These are phyloP conservation scores for Didymella keratinophila DNA, from an alignment of 2,329 filamentous ascomycete species.

Conservation along the genomic window DNA sequence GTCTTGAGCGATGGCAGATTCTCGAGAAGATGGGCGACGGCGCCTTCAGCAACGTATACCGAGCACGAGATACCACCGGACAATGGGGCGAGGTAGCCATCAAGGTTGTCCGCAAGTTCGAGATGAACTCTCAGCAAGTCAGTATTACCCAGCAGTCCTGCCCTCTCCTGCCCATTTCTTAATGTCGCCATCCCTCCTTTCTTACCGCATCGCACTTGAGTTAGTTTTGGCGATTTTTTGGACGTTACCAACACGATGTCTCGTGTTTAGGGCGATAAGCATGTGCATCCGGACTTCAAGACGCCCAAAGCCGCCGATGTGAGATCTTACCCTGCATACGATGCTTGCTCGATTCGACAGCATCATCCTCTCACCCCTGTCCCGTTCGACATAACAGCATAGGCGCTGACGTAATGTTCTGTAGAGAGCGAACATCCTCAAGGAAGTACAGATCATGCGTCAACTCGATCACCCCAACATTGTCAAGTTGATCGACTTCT, in stretches of 20 bases:
- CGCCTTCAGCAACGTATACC: constrained; percentile 98
- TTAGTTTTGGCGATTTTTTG: constrained; percentile 38
- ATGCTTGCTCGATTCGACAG: constrained; percentile 45
- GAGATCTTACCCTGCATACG: constrained; percentile 57
- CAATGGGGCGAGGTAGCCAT: constrained; percentile 85
- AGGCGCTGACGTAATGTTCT: constrained; percentile 53
- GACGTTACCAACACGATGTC: constrained; percentile 59
- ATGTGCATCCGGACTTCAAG: constrained; percentile 96
- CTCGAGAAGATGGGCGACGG: constrained; percentile 98
- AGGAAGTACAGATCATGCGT: constrained; percentile 99
- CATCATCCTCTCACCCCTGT: constrained; percentile 33
- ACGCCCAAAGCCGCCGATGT: constrained; percentile 95
- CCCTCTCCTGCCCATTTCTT: constrained; percentile 43
- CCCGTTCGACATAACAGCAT: constrained; percentile 34
- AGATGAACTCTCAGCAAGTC: constrained; percentile 99
- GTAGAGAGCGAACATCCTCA: constrained; percentile 95
- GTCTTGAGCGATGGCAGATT: constrained; percentile 84
- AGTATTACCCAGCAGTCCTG: constrained; percentile 57
- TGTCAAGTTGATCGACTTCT: constrained; percentile 90
- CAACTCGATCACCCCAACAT: constrained; percentile 97
- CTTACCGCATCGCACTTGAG: constrained; percentile 33
- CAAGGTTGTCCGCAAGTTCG: constrained; percentile 98
- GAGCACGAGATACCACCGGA: constrained; percentile 78
- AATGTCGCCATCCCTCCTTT: constrained; percentile 40
- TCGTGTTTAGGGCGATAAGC: constrained; percentile 78